These are phyloP conservation scores for Ophiocordyceps camponoti-leonardi DNA, from an alignment of 2,329 filamentous ascomycete species.

Conservation along the genomic window DNA sequence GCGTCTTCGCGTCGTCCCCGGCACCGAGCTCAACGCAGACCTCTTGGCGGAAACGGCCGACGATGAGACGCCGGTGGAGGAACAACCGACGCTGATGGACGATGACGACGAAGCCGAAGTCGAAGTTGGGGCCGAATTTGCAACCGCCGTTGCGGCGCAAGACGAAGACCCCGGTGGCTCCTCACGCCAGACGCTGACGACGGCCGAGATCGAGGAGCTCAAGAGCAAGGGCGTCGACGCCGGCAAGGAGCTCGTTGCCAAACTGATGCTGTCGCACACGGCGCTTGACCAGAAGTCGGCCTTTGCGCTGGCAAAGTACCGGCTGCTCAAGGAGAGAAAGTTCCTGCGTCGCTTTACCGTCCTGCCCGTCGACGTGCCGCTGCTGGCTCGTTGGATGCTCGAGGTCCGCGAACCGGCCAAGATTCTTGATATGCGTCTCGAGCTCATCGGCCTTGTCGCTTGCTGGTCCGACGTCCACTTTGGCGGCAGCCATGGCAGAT, in stretches of 20 bases:
- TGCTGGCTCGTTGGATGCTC: constrained; percentile 60
- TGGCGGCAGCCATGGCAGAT: constrained; percentile 31
- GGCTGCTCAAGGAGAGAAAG: constrained; percentile 82
- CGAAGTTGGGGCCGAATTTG: too few species aligned
- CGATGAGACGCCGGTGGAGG: constrained; percentile 12
- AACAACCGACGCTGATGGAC: constrained; percentile 25
- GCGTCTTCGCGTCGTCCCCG: constrained; percentile 59
- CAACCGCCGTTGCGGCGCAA: constrained; percentile 28
- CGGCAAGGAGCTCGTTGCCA: constrained; percentile 82
- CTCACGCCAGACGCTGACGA: constrained; percentile 58
- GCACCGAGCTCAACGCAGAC: constrained; percentile 70
- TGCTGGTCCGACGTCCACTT: constrained; percentile 88
- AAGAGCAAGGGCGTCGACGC: constrained; percentile 59
- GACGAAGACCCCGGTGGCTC: constrained; percentile 43
- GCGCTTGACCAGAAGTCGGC: constrained; percentile 86
- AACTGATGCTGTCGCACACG: constrained; percentile 76
- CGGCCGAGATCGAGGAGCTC: constrained; percentile 58
- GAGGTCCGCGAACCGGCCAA: constrained; percentile 64
- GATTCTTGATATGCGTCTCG: constrained; percentile 74
- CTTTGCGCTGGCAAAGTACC: constrained; percentile 92
- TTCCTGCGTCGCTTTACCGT: constrained; percentile 80
- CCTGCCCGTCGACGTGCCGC: constrained; percentile 63
- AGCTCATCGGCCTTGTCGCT: constrained; percentile 62
- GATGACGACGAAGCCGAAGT: constrained; percentile 12
- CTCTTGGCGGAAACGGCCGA: constrained; percentile 34